phyloP scores from a whole-genome alignment of 2,329 filamentous ascomycete species.

The Calonectria ilicicola region DNA sequence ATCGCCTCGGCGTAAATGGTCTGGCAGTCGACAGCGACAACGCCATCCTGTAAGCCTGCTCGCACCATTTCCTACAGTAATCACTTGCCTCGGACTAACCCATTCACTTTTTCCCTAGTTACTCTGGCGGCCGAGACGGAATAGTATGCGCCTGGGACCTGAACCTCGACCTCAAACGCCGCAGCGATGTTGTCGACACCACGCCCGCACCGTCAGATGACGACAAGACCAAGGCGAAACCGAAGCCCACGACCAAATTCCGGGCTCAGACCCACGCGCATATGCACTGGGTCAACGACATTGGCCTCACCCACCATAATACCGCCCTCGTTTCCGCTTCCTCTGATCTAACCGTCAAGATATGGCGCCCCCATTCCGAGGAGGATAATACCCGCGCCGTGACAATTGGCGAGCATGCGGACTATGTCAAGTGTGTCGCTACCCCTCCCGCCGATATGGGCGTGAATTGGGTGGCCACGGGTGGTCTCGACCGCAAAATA shows the following conservation, averaged over 20 bases:
- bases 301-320: conserved; percentile 82
- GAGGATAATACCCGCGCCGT: conserved; percentile 65
- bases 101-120: conserved; percentile 64
- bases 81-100: conserved; percentile 28
- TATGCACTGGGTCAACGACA: conserved; percentile 97
- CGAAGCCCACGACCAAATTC: conserved; percentile 66
- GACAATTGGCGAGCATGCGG: conserved; percentile 91
- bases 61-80: conserved; percentile 9
- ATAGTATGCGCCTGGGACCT: conserved; percentile 97
- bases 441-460: conserved; percentile 72
- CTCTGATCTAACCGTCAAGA: conserved; percentile 92
- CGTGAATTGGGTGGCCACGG: conserved; percentile 91
- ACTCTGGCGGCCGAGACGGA: conserved; percentile 95
- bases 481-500: conserved; percentile 92
- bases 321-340: conserved; percentile 87
- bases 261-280: conserved; percentile 78
- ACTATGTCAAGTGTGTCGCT: conserved; percentile 96
- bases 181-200: conserved; percentile 43
- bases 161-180: conserved; percentile 71
- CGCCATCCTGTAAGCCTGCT: conserved; percentile 80
- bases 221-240: conserved; percentile 50
- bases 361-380: conserved; percentile 82
- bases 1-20: conserved; percentile 94
- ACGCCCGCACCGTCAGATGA: conserved; percentile 44
- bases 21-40: conserved; percentile 86